Percentiles rank a stretch among this genome's conserved stretches.
Evolutionary conservation across 257 asterid genomes (phyloP).

Genomic region (Gentiana macrophylla): DNA sequence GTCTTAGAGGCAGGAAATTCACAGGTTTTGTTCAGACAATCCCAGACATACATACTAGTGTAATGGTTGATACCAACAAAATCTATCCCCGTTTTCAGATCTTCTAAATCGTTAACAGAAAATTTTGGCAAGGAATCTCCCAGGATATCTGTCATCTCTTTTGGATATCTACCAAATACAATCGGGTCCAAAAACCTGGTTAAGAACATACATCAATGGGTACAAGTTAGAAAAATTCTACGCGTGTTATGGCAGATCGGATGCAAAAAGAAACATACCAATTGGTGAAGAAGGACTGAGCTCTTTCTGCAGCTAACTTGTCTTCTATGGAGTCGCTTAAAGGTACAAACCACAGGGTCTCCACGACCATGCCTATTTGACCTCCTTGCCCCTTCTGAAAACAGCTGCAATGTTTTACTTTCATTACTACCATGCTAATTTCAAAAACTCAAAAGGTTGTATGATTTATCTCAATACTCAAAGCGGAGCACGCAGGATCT

Average conservation of each 20-base stretch:
- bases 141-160: slow-evolving; percentile 30
- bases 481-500: too few relatives aligned
- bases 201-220: not conserved
- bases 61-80: slow-evolving; percentile 15
- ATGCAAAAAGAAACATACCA: slow-evolving; percentile 18
- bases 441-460: too few relatives aligned
- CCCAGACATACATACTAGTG: slow-evolving; percentile 32
- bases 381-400: slow-evolving; percentile 25
- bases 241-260: not conserved
- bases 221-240: not conserved
- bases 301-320: slow-evolving; percentile 30
- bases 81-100: slow-evolving; percentile 23
- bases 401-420: too few relatives aligned
- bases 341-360: slow-evolving; percentile 41
- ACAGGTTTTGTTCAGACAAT: slow-evolving; percentile 35
- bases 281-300: slow-evolving; percentile 10
- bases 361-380: slow-evolving; percentile 10
- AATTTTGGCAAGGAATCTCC: slow-evolving; percentile 32
- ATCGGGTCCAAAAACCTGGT: slow-evolving; percentile 43
- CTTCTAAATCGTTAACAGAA: slow-evolving; percentile 19
- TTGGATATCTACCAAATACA: slow-evolving; percentile 37
- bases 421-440: too few relatives aligned
- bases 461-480: too few relatives aligned
- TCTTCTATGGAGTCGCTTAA: slow-evolving; percentile 35
- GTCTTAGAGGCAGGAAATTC: not conserved